Evolutionary conservation across 1,284 basidiomycete species (phyloP), one percentile per base, ranked within the genome.

Genomic region (Ganoderma boninense): DNA sequence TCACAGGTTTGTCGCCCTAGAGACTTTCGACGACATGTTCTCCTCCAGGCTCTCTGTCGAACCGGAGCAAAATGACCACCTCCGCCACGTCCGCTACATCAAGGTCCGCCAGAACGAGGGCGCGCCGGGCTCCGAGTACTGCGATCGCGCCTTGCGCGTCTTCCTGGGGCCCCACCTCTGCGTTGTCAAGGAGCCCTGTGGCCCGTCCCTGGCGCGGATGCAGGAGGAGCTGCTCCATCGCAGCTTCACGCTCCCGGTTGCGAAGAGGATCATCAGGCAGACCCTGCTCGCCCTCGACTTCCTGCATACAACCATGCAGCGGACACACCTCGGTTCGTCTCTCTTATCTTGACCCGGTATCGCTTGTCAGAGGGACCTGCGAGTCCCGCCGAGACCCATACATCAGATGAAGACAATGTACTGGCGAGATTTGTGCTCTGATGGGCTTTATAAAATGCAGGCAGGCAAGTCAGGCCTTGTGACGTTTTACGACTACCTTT

Each of bases 281-380:
- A 65, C 69, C 1, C 64, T 74, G 2, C 49, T 69, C 11, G 73
- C 71, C 2, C 65, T 76, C 7, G 62, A 70, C 38, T 73, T 67
- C 42, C 14, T 76, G 7, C 75, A 76, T 44, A 38, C 57, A 8
- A 40, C 57, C 20, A 11, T 26, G 8, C 20, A 20, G 18, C 5
- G 57, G 32, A 60, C 57, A 6, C 57, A 60, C 35, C 20, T 20
- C 20, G 35, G 57, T 60, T 38, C 35, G 57, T 35, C 35, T n/a
- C 32, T 44, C 18, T 2, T n/a, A 16, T 35, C 11, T n/a, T n/a
- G 23, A 6, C 20, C 2, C 16, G 20, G 4, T 10, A 10, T 10
- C 57, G 20, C 8, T 23, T 38, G 5, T 40, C 18, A n/a, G n/a
- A n/a, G n/a, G n/a, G n/a, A n/a, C n/a, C n/a, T n/a, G n/a, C n/a